Evolutionary conservation across 805 yeast species (phyloP), one percentile per base, ranked within the genome.

Genomic region (Candida incommunis): DNA sequence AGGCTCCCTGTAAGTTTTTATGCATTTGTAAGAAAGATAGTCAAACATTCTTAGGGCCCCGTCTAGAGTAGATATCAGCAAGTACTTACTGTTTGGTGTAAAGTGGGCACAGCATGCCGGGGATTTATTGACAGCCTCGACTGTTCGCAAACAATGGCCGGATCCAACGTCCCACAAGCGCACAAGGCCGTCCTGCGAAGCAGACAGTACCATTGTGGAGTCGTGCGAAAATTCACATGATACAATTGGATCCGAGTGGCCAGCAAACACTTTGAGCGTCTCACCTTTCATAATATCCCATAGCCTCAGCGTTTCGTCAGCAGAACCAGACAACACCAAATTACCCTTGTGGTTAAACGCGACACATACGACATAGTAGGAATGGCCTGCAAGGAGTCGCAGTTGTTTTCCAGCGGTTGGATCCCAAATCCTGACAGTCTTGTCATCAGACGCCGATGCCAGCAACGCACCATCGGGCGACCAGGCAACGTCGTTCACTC

Each of bases 221-320:
- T 83, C 95, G 46, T 74, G 77, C 2, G 83, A 75, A 42, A 90
- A 64, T 54, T 85, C 80, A 1, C 88, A 67, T 0, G 84, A 71
- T 21, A 84, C 76, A 1, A 92, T 82, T 0, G 96, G 94, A 53
- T 86, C 96, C 0, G 94, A 76, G 62, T 90, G 98, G 0, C 97
- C 96, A 34, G 94, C 82, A 43, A 90, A 65, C 0, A 94, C 84
- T 56, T 82, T 78, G 53, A 86, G 64, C 46, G 83, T 74, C 34
- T 71, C 71, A 1, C 94, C 94, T 18, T 75, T 67, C 25, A 69
- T 66, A 2, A 81, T 74, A 61, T 90, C 96, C 98, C 98, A 90
- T 2, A 90, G 71, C 43, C 88, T 73, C 15, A 92, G 79, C 43
- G 90, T 85, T 58, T 90, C 97, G 61, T 90, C 98, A 43, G 92